These are phyloP conservation scores for Prunus salicina DNA, from an alignment of 306 rosid species.

Conservation along the genomic window DNA sequence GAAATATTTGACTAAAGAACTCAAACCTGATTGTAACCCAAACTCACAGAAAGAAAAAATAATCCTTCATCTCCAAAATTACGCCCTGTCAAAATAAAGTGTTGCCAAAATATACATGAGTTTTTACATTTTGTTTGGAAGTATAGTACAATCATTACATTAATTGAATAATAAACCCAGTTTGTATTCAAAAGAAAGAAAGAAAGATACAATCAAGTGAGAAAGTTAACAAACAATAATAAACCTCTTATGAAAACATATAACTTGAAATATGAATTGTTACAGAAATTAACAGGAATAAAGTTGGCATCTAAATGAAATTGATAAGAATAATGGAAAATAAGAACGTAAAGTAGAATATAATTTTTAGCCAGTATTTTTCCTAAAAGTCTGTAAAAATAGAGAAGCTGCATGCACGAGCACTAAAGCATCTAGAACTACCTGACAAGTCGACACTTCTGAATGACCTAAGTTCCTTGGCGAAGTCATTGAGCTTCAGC, in stretches of 20 bases:
- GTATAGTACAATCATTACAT: background rate
- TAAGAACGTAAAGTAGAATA: background rate
- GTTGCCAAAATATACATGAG: background rate
- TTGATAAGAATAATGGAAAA: background rate
- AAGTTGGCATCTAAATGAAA: slow-evolving; percentile 4
- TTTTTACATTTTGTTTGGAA: background rate
- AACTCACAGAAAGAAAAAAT: slow-evolving; percentile 85
- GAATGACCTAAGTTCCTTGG: slow-evolving; percentile 80
- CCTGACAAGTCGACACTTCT: slow-evolving; percentile 90
- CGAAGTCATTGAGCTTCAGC: slow-evolving; percentile 86
- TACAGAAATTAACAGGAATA: background rate
- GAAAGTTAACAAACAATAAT: background rate
- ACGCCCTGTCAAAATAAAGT: slow-evolving; percentile 50
- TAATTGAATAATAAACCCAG: background rate
- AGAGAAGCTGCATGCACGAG: background rate
- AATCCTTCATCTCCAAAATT: slow-evolving; percentile 95
- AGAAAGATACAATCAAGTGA: background rate
- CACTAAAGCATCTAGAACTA: slow-evolving; percentile 26
- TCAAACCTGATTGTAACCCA: slow-evolving; percentile 80
- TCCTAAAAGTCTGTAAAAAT: background rate
- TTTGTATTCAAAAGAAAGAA: slow-evolving; percentile 2
- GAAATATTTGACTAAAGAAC: slow-evolving; percentile 14
- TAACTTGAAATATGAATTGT: background rate
- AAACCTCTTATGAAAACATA: background rate
- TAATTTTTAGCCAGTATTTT: background rate